These are phyloP conservation scores for Suhomyces maxii DNA, from an alignment of 1,139 yeast species.

Conservation along the genomic window DNA sequence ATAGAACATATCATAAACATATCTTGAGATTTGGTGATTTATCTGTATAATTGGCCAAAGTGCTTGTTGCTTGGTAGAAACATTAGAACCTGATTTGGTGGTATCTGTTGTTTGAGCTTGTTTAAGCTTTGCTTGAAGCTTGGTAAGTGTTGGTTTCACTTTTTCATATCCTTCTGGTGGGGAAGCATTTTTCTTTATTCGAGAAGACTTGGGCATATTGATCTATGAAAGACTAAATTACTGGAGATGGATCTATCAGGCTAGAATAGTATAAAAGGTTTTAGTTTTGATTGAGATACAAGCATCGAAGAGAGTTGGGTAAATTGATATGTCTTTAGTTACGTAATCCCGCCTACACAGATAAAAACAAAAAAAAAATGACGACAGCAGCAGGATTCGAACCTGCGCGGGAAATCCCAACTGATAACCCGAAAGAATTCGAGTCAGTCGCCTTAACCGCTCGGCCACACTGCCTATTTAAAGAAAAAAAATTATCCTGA, in stretches of 20 bases:
- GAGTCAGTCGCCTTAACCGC: conserved; percentile 21
- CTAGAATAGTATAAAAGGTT: no score
- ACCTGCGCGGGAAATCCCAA: conserved; percentile 91
- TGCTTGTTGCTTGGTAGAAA: conserved; percentile 48
- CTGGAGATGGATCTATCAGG: not conserved
- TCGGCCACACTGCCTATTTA: conserved; percentile 17
- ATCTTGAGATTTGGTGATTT: conserved; percentile 74
- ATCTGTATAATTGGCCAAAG: conserved; percentile 74
- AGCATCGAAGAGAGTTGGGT: no score
- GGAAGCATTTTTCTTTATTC: conserved; percentile 16
- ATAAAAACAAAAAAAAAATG: conserved; percentile 4
- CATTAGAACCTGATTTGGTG: conserved; percentile 18
- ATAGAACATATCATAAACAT: conserved; percentile 73
- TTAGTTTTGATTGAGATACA: not conserved
- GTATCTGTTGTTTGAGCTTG: conserved; percentile 48
- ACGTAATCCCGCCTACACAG: not conserved
- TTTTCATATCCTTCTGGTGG: conserved; percentile 79
- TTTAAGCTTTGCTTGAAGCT: conserved; percentile 60
- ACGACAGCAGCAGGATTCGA: conserved; percentile 88
- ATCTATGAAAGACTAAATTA: not conserved
- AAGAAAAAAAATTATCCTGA: not conserved
- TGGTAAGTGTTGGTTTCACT: conserved; percentile 67
- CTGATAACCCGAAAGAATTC: conserved; percentile 21
- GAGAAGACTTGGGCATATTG: conserved; percentile 14
- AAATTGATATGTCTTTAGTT: not conserved